Base-by-base conservation (phyloP, 192 early-diverging fungal species). In the Anaeromyces robustus region DNA sequence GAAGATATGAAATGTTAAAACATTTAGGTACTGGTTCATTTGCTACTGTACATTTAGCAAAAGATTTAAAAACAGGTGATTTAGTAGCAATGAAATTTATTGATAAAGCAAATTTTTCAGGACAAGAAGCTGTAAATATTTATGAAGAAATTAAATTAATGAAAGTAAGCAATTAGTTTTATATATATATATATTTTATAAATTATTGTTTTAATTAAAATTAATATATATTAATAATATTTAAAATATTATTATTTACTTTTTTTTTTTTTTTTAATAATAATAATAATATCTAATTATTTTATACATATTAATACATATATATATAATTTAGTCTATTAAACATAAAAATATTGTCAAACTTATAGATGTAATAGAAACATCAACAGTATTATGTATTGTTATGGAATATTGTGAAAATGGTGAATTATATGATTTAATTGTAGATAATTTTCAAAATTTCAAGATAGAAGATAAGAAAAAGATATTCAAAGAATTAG, bases 391-490 rank as follows among this genome's bases (percentile, higher is more conserved):
- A 52, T 82, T 88, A 41, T 94, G 91, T 80, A 84, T 95, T 29
- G 87, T 95, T 12, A 81, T 94, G 31, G 93, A 93, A 79, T 92
- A 92, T 85, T 86, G 91, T 11, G 83, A 87, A 31, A 93, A 92
- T 59, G 94, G 92, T 16, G 94, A 95, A 79, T 83, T 94, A 16
- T 95, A 92, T 83, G 92, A 95, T 77, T 89, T 87, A 80, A 92
- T 95, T 22, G 81, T 85, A 30, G 85, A 89, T 30, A 80, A 92
- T 31, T 77, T 80, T 22, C 79, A 77, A 28, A 79, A 80, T 22
- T 79, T 78, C 77, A 26, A 81, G 82, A 29, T 29, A 84, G 77
- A 83, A 81, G 37, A 84, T 29, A 80, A 37, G 14, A 30, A 80
- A 7, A 30, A 80, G 16, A 77, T 77, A 29, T 41, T 30, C 13